Evolutionary conservation across 805 yeast genomes (phyloP).

Genomic region (Starmerella ratchasimensis): DNA sequence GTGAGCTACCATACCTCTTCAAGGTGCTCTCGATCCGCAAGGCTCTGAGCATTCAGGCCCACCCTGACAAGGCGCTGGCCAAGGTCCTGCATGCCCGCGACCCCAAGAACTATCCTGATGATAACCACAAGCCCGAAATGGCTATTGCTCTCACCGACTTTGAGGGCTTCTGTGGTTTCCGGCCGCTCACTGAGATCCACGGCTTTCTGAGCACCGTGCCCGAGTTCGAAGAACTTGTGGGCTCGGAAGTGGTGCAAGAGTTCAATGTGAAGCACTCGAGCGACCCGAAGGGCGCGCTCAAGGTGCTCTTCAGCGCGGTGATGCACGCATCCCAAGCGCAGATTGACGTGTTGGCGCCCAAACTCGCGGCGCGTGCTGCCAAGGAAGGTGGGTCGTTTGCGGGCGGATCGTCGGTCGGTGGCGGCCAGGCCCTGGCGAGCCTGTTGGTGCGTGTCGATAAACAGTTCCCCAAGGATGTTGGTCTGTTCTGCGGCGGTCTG

Average conservation of each 20-base stretch:
- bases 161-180: constrained; percentile 96
- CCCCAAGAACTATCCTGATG: constrained; percentile 93
- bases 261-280: constrained; percentile 30
- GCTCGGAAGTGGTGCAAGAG: constrained; percentile 46
- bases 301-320: constrained; percentile 60
- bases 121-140: constrained; percentile 99
- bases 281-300: constrained; percentile 51
- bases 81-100: constrained; percentile 61
- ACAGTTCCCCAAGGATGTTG: constrained; percentile 89
- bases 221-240: constrained; percentile 60
- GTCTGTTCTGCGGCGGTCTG: constrained; percentile 89
- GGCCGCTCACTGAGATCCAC: constrained; percentile 71
- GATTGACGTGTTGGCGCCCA: constrained; percentile 44
- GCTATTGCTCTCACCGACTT: constrained; percentile 92
- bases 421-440: constrained; percentile 44
- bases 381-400: constrained; percentile 26
- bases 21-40: constrained; percentile 87
- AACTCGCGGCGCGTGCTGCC: constrained; percentile 52
- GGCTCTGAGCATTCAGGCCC: constrained; percentile 93
- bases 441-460: constrained; percentile 62
- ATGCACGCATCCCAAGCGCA: constrained; percentile 66
- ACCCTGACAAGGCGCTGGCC: constrained; percentile 83
- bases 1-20: constrained; percentile 81
- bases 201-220: constrained; percentile 57
- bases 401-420: constrained; percentile 23